phyloP scores from a whole-genome alignment of 306 rosid genomes.

The Medicago truncatula region MtrunA17r5.0-ANR NC_053046.1:7452001-7452500 shows the following conservation, averaged over 20 bases:
- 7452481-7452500: constrained; percentile 92
- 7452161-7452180: no score
- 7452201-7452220: background rate
- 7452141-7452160: no score
- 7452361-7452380: constrained; percentile 25
- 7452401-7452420: constrained; percentile 43
- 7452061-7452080: background rate
- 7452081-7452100: no score
- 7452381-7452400: constrained; percentile 51
- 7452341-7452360: constrained; percentile 31
- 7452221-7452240: no score
- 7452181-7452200: background rate
- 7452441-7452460: constrained; percentile 65
- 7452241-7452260: no score
- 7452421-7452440: constrained; percentile 50
- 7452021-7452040: no score
- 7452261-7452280: background rate
- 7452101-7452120: background rate
- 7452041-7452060: background rate
- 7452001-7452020: no score
- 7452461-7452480: constrained; percentile 72
- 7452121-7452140: background rate
- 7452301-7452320: background rate
- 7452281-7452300: background rate
- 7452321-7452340: background rate